Percentiles rank a stretch among this genome's conserved stretches.
phyloP scores from a whole-genome alignment of 495 filamentous ascomycete genomes.

The Thozetella sp. region DNA sequence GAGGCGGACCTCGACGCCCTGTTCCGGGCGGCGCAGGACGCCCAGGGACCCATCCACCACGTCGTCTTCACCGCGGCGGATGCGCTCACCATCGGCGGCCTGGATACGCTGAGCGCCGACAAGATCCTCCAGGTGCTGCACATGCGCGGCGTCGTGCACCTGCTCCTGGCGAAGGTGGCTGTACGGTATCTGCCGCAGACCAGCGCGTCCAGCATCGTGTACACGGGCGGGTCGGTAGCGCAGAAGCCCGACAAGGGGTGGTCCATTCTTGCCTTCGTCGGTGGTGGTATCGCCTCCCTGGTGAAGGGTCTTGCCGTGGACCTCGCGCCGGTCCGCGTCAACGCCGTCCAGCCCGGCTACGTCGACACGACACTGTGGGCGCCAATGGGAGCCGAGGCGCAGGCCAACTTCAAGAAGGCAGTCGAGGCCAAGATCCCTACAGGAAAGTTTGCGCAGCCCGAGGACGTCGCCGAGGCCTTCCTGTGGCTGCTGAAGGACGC shows the following conservation, averaged over 20 bases:
- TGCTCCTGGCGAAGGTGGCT: constrained; percentile 55
- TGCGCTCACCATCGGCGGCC: constrained; percentile 26
- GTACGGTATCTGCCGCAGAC: constrained; percentile 40
- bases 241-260: constrained; percentile 48
- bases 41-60: constrained; percentile 52
- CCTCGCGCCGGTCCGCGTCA: constrained; percentile 61
- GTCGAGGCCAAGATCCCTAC: constrained; percentile 33
- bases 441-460: constrained; percentile 46
- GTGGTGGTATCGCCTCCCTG: constrained; percentile 38
- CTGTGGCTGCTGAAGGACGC: constrained; percentile 63
- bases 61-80: constrained; percentile 63
- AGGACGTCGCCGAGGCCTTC: constrained; percentile 68
- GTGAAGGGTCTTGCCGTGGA: constrained; percentile 56
- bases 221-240: constrained; percentile 53
- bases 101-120: constrained; percentile 39
- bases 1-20: constrained; percentile 42
- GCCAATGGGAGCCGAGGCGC: constrained; percentile 29
- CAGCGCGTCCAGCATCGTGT: constrained; percentile 46
- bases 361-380: constrained; percentile 50
- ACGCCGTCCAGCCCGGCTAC: constrained; percentile 55
- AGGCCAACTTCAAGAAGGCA: constrained; percentile 28
- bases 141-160: constrained; percentile 53
- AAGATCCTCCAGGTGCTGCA: constrained; percentile 36
- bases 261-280: constrained; percentile 40
- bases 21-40: constrained; percentile 32